phyloP scores from a whole-genome alignment of 164 flowering plant species.

The Stephania yunnanensis region DNA sequence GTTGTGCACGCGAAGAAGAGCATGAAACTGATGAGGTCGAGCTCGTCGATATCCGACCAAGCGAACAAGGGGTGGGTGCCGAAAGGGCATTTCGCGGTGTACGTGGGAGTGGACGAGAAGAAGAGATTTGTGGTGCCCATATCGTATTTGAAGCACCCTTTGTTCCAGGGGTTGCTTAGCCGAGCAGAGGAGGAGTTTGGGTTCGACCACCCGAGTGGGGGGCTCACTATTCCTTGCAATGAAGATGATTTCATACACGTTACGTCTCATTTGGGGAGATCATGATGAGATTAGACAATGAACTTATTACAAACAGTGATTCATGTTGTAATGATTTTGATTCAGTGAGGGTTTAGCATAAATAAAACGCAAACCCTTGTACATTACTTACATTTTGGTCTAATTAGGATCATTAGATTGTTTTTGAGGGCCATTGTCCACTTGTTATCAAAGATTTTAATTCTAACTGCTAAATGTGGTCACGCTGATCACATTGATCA shows the following conservation, averaged over 20 bases:
- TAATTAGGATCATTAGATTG: too few species aligned
- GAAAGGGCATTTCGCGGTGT: slow-evolving; percentile 37
- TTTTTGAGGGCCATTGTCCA: too few species aligned
- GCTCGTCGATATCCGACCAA: background rate
- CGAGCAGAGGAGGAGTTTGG: slow-evolving; percentile 47
- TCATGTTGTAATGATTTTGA: background rate
- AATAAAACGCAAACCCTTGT: background rate
- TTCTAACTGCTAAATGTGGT: too few species aligned
- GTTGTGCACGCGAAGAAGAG: slow-evolving; percentile 12
- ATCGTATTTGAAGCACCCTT: slow-evolving; percentile 34
- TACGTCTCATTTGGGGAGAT: slow-evolving; percentile 19
- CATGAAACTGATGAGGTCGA: background rate
- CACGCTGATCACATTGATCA: too few species aligned
- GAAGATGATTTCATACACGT: slow-evolving; percentile 30
- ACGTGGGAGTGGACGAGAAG: slow-evolving; percentile 27
- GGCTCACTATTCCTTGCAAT: slow-evolving; percentile 54
- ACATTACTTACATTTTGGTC: too few species aligned
- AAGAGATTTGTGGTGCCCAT: slow-evolving; percentile 41
- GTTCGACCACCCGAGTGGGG: slow-evolving; percentile 48
- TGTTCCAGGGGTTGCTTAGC: slow-evolving; percentile 31
- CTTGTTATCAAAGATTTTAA: too few species aligned
- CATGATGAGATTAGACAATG: background rate
- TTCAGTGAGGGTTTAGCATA: background rate
- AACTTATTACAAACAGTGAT: background rate
- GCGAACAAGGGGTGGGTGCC: slow-evolving; percentile 18